Percentiles rank a stretch among this genome's conserved stretches.
Conservation (phyloP, 2,329 filamentous ascomycete genomes). For the Colletotrichum melonis region DNA sequence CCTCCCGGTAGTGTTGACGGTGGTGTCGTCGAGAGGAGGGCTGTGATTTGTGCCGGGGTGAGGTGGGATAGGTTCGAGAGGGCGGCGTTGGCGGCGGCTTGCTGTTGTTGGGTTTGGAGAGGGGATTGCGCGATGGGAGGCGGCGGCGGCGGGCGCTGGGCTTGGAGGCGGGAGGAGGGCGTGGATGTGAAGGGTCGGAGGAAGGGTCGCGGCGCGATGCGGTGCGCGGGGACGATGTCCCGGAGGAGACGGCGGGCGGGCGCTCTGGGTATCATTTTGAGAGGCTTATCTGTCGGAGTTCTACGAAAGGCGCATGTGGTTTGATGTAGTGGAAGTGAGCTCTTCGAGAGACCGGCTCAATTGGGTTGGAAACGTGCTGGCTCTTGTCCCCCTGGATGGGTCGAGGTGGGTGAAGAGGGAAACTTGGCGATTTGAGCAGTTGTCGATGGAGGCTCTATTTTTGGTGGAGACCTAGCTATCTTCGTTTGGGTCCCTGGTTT, state of each 20-base stretch:
- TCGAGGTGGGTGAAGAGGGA: background rate
- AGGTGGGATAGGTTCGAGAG: slow-evolving; percentile 36
- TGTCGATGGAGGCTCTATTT: slow-evolving; percentile 10
- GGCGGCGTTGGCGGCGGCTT: slow-evolving; percentile 18
- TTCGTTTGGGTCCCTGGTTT: background rate
- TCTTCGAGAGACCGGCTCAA: background rate
- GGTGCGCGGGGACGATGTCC: slow-evolving; percentile 17
- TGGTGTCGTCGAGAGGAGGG: slow-evolving; percentile 32
- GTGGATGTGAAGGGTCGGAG: slow-evolving; percentile 26
- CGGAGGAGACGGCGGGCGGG: slow-evolving; percentile 24
- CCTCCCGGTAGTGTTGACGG: background rate
- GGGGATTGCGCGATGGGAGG: background rate
- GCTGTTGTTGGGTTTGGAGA: background rate
- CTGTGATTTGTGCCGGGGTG: slow-evolving; percentile 32
- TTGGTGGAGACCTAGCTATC: slow-evolving; percentile 14
- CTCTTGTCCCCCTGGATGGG: background rate
- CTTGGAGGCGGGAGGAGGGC: slow-evolving; percentile 1
- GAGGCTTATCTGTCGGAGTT: background rate
- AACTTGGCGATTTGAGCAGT: background rate
- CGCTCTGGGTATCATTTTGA: slow-evolving; percentile 25
- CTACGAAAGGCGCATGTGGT: background rate
- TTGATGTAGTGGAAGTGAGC: too few relatives aligned
- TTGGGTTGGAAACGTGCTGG: background rate
- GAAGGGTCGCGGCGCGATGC: slow-evolving; percentile 15
- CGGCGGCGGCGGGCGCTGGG: background rate